Evolutionary conservation across 805 yeast genomes (phyloP), one percentile per base, ranked within the genome.

Genomic region (Schwanniomyces pseudopolymorphus): DNA sequence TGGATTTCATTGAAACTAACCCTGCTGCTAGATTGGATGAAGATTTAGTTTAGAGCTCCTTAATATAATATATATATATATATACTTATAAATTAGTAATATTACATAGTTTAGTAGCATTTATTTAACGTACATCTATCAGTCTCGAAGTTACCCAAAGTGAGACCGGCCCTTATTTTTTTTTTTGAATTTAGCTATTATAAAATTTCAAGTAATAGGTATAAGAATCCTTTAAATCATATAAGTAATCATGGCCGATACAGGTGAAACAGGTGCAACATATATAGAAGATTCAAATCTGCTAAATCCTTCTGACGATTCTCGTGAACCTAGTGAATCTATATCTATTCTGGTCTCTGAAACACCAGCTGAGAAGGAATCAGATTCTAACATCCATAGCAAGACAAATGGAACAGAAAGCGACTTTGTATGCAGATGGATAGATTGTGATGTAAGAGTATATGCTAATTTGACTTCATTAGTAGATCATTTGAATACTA

Each of bases 21-120:
- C 96, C 99, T 39, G 99, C 99, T 51, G 98, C 97, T 46, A 86
- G 99, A 74, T 78, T 94, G 61, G 99, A 95, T 57, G 77, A 72
- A 49, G 69, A 62, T 47, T 66, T 72, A 58, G 72, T 69, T 33
- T 62, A 58, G 33, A 31, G 35, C 19, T 31, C 17, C 20, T 31
- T 31, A 31, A 26, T 14, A n/a, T n/a, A n/a, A n/a, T n/a, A 13
- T 27, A 31, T 31, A 31, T 31, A 31, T 31, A 31, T 31, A 31
- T 31, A 31, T 20, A 16, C 16, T 10, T 31, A 31, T 31, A 31
- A 31, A 31, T 31, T 31, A 31, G 17, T 16, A 31, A 31, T 31
- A 31, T 16, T 5, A 31, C 35, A 14, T 14, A 8, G 5, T 31
- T 14, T 9, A 31, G 35, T 17, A 31, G 16, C 5, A 31, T n/a